phyloP scores from a whole-genome alignment of 2,329 filamentous ascomycete genomes.

The Penicillium sp. region DNA sequence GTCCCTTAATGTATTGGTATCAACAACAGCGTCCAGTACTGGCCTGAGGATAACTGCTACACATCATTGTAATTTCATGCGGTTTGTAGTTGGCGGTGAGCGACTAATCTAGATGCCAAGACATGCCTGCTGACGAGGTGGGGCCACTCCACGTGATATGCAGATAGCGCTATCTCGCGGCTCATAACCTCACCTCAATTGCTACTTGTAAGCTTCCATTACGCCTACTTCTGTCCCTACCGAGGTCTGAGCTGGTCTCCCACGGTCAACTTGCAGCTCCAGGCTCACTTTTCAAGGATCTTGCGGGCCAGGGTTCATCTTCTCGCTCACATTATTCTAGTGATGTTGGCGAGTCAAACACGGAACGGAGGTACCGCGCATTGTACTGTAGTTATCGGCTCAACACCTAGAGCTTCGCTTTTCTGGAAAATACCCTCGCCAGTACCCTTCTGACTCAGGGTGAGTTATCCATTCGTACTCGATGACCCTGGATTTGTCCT shows the following conservation, averaged over 20 bases:
- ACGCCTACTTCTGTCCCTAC: background rate
- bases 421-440: background rate
- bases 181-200: background rate
- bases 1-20: no score
- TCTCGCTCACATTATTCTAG: background rate
- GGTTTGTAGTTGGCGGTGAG: background rate
- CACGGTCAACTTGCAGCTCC: background rate
- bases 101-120: background rate
- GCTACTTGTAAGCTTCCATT: background rate
- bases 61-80: no score
- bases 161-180: background rate
- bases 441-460: background rate
- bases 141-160: background rate
- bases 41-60: no score
- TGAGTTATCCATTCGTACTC: background rate
- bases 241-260: conserved; percentile 2
- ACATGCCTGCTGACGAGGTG: background rate
- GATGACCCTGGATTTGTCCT: background rate
- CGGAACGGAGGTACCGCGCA: background rate
- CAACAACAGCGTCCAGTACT: no score
- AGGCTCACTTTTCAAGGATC: background rate
- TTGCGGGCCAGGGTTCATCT: background rate
- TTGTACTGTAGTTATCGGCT: background rate
- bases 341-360: background rate
- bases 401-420: background rate